Percentiles rank a stretch among this genome's conserved stretches.
Evolutionary conservation across 2,329 filamentous ascomycete species (phyloP).

Genomic region (Byssothecium circinans): DNA sequence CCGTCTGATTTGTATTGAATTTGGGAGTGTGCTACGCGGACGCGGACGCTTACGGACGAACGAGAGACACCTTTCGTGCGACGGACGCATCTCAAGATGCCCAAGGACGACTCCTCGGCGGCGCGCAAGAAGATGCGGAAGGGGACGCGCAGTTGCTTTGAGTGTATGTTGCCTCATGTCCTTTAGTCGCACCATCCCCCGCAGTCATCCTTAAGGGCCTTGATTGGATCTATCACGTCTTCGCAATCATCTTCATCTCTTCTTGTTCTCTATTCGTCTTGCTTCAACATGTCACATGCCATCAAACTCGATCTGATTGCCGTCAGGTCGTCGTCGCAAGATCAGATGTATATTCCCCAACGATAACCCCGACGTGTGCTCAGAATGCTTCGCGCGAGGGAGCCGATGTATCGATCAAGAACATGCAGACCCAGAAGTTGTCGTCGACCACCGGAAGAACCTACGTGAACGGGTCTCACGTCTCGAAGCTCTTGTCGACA

Average conservation of each 20-base stretch:
- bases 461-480: slow-evolving; percentile 48
- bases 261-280: slow-evolving; percentile 1
- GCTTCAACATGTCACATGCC: neutral
- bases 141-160: slow-evolving; percentile 49
- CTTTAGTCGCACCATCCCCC: slow-evolving; percentile 3
- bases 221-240: slow-evolving; percentile 1
- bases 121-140: slow-evolving; percentile 48
- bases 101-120: slow-evolving; percentile 39
- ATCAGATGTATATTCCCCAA: slow-evolving; percentile 51
- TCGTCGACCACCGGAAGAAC: slow-evolving; percentile 48
- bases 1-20: neutral
- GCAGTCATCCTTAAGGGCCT: no score
- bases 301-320: slow-evolving; percentile 22
- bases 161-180: slow-evolving; percentile 41
- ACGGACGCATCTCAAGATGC: slow-evolving; percentile 28
- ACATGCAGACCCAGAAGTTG: slow-evolving; percentile 42
- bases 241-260: neutral
- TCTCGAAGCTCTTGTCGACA: slow-evolving; percentile 45
- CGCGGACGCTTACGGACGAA: slow-evolving; percentile 5
- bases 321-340: slow-evolving; percentile 52
- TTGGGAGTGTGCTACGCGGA: neutral
- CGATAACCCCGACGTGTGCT: slow-evolving; percentile 46
- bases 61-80: slow-evolving; percentile 1
- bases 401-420: slow-evolving; percentile 52
- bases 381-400: slow-evolving; percentile 50